Conservation (phyloP, 371 early-diverging fungal species). For the Circinella minor region DNA sequence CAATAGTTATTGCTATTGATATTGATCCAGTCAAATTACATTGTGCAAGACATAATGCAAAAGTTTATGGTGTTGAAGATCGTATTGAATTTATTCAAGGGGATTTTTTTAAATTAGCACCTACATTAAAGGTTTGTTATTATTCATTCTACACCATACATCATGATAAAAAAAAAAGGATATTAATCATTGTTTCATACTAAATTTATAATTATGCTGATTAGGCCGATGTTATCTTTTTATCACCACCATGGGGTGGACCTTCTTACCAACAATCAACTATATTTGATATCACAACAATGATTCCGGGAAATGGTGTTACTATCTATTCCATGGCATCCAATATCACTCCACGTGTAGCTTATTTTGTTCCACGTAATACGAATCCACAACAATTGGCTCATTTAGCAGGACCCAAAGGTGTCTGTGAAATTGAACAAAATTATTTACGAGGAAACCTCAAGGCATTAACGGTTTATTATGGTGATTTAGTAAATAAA, state of each 20-base stretch:
- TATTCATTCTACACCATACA: background rate
- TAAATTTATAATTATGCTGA: background rate
- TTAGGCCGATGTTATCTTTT: conserved; percentile 87
- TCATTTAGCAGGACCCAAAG: conserved; percentile 54
- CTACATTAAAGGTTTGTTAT: conserved; percentile 50
- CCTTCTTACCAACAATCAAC: conserved; percentile 42
- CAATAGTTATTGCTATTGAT: conserved; percentile 90
- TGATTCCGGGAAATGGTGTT: conserved; percentile 76
- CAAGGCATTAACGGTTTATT: conserved; percentile 76
- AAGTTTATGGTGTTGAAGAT: conserved; percentile 89
- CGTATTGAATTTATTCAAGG: conserved; percentile 91
- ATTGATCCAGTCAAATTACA: conserved; percentile 80
- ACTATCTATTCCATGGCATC: conserved; percentile 67
- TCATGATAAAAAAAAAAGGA: background rate
- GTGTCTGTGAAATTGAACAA: conserved; percentile 75
- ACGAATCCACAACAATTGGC: conserved; percentile 63
- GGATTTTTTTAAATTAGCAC: conserved; percentile 77
- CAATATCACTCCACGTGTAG: conserved; percentile 75
- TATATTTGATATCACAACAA: conserved; percentile 70
- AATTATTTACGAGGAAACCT: conserved; percentile 62
- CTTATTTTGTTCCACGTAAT: conserved; percentile 87
- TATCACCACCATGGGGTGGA: conserved; percentile 98
- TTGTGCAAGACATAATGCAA: conserved; percentile 88
- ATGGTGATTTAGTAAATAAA: conserved; percentile 59
- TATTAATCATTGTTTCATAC: background rate